Conservation (phyloP, 1,284 basidiomycete genomes). For the Puccinia triticina region DNA sequence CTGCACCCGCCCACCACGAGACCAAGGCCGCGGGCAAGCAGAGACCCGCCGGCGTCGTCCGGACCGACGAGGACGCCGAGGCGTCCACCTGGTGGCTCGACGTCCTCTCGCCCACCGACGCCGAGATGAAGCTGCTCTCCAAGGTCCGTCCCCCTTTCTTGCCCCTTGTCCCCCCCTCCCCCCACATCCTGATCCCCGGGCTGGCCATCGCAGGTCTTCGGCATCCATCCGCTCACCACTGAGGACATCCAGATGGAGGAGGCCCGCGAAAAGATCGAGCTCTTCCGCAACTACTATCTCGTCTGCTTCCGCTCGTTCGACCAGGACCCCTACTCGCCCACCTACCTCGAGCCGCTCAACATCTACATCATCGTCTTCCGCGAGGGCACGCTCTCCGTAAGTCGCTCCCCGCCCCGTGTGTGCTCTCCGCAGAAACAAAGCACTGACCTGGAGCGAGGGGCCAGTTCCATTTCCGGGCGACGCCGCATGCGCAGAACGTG, state of each 20-base stretch:
- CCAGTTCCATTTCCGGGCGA: slow-evolving; percentile 97
- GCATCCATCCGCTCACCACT: slow-evolving; percentile 95
- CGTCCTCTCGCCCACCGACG: slow-evolving; percentile 88
- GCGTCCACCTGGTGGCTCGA: slow-evolving; percentile 97
- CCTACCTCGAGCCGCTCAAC: slow-evolving; percentile 95
- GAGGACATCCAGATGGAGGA: slow-evolving; percentile 99
- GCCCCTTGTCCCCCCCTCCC: slow-evolving; percentile 56
- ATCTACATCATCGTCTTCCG: slow-evolving; percentile 99
- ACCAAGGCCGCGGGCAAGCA: too few species aligned
- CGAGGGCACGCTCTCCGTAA: slow-evolving; percentile 89
- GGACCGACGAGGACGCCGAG: slow-evolving; percentile 65
- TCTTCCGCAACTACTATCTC: slow-evolving; percentile 98
- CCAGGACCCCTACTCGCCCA: slow-evolving; percentile 96
- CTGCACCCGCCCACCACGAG: not conserved
- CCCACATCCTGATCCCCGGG: not conserved
- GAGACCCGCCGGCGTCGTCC: slow-evolving; percentile 57
- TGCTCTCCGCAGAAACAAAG: too few species aligned
- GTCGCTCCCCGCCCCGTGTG: slow-evolving; percentile 59
- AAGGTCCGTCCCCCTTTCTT: slow-evolving; percentile 67
- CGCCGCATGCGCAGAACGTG: slow-evolving; percentile 96
- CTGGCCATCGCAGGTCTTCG: too few species aligned
- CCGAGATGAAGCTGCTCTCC: slow-evolving; percentile 95
- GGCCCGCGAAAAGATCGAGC: slow-evolving; percentile 98
- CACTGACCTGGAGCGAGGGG: too few species aligned
- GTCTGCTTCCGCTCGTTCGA: slow-evolving; percentile 99